Evolutionary conservation across 2,329 filamentous ascomycete species (phyloP), one percentile per base, ranked within the genome.

Genomic region (Pseudogymnoascus sp.): DNA sequence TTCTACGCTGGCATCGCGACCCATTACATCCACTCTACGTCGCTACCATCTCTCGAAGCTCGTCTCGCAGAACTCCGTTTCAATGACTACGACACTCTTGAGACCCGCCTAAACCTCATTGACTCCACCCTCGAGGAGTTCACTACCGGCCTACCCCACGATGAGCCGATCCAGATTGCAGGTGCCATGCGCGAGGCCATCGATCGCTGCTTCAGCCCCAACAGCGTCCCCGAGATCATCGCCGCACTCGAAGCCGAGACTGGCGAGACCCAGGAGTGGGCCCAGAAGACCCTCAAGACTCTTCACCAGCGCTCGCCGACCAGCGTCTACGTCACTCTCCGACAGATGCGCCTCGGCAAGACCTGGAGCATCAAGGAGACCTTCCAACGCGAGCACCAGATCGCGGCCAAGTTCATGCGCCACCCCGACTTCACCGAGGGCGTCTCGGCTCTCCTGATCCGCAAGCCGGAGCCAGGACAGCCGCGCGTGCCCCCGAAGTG

Each of bases 1-100:
- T 93, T 96, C 72, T 97, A 96, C 78, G 83, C 91, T 53, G 95
- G 95, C 64, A 81, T 99, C 70, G 95, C 95, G 65, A 97, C 95
- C 13, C 95, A 99, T 79, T 99, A 96, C 78, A 80, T 99, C 68
- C 90, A 99, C 81, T 96, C 93, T 47, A 92, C 90, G 65, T 88
- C 88, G 68, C 82, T 99, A 65, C 86, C 89, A 60, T 84, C 85
- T 69, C 83, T 99, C 64, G 91, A 96, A 75, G 82, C 86, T 19
- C 90, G 93, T 73, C 83, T 99, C 26, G 90, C 91, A 1, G 95
- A 99, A 77, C 82, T 99, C 66, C 84, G 87, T 29, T 99, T 99
- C 81, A 83, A 84, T 65, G 96, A 99, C 77, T 85, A 87, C 70
- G 85, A 90, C 63, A 68, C 75, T 40, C 78, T 89, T 21, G 68